Evolutionary conservation across 2,329 filamentous ascomycete species (phyloP).

Genomic region (Ophiostoma tasmaniense): DNA sequence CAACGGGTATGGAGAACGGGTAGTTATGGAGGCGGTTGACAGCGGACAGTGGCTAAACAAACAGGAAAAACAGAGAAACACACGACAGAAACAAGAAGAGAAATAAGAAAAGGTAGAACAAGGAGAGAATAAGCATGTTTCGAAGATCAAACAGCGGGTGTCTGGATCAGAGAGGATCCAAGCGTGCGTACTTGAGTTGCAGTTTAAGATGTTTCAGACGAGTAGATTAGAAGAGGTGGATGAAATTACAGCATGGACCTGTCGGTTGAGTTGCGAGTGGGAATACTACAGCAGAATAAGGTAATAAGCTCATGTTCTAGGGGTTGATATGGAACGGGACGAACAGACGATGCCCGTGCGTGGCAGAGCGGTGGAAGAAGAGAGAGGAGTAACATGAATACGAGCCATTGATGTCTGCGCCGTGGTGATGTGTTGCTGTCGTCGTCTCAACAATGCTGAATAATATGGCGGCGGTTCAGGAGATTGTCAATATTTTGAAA

Average conservation of each 20-base stretch:
- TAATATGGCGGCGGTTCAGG: neutral
- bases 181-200: neutral
- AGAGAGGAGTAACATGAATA: neutral
- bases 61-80: neutral
- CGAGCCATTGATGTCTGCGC: too few relatives aligned
- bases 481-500: neutral
- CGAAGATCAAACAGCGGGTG: constrained; percentile 2
- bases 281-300: neutral
- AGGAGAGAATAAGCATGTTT: neutral
- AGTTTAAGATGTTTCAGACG: neutral
- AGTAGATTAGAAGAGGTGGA: too few relatives aligned
- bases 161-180: neutral
- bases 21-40: neutral
- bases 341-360: neutral
- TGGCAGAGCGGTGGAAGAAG: too few relatives aligned
- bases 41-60: neutral
- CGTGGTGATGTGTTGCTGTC: too few relatives aligned
- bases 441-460: neutral
- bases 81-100: too few relatives aligned
- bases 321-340: neutral
- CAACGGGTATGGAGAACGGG: neutral
- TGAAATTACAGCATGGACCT: neutral
- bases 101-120: neutral
- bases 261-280: neutral
- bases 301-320: neutral